A percentile compares a stretch with the other conserved stretches of the same genome.
Conservation (phyloP, 2,329 filamentous ascomycete species). For the Sphaerostilbella broomeana region DNA sequence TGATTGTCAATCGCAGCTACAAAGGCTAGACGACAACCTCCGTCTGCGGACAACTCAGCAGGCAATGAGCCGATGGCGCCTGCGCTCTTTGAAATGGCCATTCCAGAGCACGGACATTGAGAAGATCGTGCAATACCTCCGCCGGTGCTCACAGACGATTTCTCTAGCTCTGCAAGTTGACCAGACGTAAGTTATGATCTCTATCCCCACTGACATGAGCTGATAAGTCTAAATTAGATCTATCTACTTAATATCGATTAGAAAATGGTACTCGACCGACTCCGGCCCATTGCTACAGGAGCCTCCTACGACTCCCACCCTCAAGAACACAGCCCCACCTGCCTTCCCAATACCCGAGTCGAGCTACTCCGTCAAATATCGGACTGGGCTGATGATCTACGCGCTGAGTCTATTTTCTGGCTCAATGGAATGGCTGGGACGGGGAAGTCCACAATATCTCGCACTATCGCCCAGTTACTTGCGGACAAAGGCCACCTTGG, state of each 20-base stretch:
- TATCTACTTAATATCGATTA: conserved; percentile 18
- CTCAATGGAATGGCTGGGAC: conserved; percentile 34
- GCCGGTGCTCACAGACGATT: conserved; percentile 22
- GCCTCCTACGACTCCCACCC: conserved; percentile 27
- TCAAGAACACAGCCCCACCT: conserved; percentile 26
- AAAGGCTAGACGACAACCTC: conserved; percentile 20
- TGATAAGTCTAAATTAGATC: neutral
- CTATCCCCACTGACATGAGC: neutral
- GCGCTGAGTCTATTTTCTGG: conserved; percentile 27
- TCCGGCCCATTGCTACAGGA: conserved; percentile 14
- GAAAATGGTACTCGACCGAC: conserved; percentile 17
- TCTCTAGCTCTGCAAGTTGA: conserved; percentile 27
- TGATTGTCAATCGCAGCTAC: conserved; percentile 17
- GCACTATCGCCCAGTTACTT: conserved; percentile 25
- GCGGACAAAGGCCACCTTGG: conserved; percentile 18
- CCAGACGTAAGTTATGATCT: conserved; percentile 24
- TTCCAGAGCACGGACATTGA: conserved; percentile 31
- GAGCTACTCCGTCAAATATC: conserved; percentile 25
- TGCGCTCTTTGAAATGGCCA: conserved; percentile 34
- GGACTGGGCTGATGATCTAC: conserved; percentile 22
- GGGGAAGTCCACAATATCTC: conserved; percentile 35
- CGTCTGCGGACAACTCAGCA: conserved; percentile 13
- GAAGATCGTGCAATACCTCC: conserved; percentile 21
- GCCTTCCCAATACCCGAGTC: conserved; percentile 24
- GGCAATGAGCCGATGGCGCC: conserved; percentile 25